phyloP scores from a whole-genome alignment of 176 grass and related monocot species.

The Aegilops umbellulata region DNA sequence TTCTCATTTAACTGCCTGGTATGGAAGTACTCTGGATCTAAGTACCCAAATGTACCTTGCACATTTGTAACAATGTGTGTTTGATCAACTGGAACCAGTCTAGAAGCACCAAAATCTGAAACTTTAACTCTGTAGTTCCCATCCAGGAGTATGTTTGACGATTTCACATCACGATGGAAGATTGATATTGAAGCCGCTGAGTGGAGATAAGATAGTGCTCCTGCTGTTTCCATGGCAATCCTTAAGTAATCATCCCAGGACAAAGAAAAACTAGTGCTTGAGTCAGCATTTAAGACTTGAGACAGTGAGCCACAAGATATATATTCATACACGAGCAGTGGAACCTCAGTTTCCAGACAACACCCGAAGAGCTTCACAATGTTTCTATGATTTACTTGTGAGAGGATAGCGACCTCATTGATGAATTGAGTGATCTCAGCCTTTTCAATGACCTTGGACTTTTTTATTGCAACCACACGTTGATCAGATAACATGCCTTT shows the following conservation, averaged over 20 bases:
- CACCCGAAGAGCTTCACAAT: neutral
- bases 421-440: neutral
- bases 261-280: neutral
- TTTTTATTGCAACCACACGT: no score
- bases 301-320: neutral
- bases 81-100: neutral
- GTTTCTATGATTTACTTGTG: neutral
- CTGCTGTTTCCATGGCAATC: neutral
- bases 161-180: neutral
- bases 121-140: neutral
- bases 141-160: neutral
- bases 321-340: neutral
- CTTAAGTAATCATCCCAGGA: neutral
- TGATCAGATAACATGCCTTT: no score
- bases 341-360: neutral
- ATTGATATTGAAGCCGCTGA: neutral
- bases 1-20: no score
- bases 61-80: neutral
- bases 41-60: neutral
- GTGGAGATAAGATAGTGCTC: neutral
- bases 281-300: neutral
- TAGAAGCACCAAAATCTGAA: neutral
- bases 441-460: no score
- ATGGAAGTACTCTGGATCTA: no score
- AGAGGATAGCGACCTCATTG: neutral